Percentiles rank a stretch among this genome's conserved stretches.
Evolutionary conservation across 805 yeast species (phyloP).

Genomic region (Spathaspora gorwiae): DNA sequence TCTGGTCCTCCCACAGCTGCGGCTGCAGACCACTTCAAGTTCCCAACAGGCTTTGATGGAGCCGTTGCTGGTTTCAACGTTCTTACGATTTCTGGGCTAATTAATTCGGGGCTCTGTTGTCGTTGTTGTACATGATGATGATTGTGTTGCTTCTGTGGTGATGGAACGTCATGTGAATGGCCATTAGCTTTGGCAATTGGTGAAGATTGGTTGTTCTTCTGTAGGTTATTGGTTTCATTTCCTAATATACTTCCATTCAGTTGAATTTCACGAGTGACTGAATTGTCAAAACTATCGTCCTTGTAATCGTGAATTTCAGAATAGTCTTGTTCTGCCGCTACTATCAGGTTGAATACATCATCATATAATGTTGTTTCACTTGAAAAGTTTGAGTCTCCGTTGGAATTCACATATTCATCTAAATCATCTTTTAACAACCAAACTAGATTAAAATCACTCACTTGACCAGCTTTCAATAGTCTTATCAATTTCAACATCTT

Average conservation of each 20-base stretch:
- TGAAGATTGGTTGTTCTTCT: neutral
- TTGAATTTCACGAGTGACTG: neutral
- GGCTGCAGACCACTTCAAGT: constrained; percentile 54
- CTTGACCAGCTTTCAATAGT: constrained; percentile 21
- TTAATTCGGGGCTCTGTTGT: constrained; percentile 21
- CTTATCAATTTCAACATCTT: constrained; percentile 29
- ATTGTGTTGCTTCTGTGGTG: neutral
- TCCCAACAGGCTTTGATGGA: constrained; percentile 51
- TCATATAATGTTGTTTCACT: constrained; percentile 37
- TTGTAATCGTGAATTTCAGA: constrained; percentile 7
- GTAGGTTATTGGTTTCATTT: neutral
- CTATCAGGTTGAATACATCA: constrained; percentile 24
- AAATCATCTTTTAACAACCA: constrained; percentile 38
- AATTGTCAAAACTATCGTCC: neutral
- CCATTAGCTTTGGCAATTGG: constrained; percentile 2
- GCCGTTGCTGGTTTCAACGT: constrained; percentile 52
- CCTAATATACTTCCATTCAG: neutral
- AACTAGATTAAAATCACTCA: constrained; percentile 26
- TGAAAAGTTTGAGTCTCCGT: constrained; percentile 33
- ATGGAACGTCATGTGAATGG: neutral
- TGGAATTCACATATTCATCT: constrained; percentile 31
- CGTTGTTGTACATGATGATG: constrained; percentile 3
- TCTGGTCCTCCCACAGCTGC: constrained; percentile 34
- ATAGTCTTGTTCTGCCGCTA: constrained; percentile 7
- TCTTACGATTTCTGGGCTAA: constrained; percentile 38